Conservation (phyloP, 805 yeast genomes). For the Metschnikowia kofuensis region DNA sequence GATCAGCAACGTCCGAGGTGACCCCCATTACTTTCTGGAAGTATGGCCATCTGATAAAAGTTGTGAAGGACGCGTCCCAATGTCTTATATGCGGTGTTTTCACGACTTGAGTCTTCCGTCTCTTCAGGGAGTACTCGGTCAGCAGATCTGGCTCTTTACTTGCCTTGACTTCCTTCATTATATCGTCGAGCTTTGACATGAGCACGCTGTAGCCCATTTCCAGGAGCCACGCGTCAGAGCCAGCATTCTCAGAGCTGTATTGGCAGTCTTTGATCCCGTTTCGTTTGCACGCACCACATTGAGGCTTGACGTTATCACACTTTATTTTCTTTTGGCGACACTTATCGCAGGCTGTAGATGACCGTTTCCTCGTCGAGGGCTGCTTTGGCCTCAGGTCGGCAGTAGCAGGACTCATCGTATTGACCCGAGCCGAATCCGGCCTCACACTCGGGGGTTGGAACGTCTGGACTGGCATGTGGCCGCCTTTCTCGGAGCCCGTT, state of each 20-base stretch:
- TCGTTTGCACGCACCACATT: constrained; percentile 33
- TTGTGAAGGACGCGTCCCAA: constrained; percentile 36
- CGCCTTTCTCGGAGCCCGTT: not conserved
- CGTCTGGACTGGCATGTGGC: too few species aligned
- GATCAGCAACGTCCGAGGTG: constrained; percentile 10
- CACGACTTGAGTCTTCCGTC: not conserved
- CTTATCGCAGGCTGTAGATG: constrained; percentile 34
- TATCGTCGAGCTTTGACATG: constrained; percentile 27
- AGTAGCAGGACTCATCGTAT: not conserved
- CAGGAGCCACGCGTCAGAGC: constrained; percentile 12
- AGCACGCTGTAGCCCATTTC: constrained; percentile 29
- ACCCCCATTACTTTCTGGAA: constrained; percentile 17
- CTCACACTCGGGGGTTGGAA: not conserved
- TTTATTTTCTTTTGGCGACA: constrained; percentile 36
- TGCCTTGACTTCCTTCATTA: constrained; percentile 23
- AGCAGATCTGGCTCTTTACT: not conserved
- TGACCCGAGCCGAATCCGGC: not conserved
- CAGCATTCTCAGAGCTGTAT: constrained; percentile 27
- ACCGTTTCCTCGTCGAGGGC: constrained; percentile 4
- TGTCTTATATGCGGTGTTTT: not conserved
- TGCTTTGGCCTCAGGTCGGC: not conserved
- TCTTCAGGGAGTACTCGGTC: not conserved
- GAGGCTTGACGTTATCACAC: constrained; percentile 36
- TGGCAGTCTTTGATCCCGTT: constrained; percentile 28
- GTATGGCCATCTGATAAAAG: constrained; percentile 29